These are phyloP conservation scores for Thielaviopsis euricoi DNA, from an alignment of 2,329 filamentous ascomycete species.

Conservation along the genomic window DNA sequence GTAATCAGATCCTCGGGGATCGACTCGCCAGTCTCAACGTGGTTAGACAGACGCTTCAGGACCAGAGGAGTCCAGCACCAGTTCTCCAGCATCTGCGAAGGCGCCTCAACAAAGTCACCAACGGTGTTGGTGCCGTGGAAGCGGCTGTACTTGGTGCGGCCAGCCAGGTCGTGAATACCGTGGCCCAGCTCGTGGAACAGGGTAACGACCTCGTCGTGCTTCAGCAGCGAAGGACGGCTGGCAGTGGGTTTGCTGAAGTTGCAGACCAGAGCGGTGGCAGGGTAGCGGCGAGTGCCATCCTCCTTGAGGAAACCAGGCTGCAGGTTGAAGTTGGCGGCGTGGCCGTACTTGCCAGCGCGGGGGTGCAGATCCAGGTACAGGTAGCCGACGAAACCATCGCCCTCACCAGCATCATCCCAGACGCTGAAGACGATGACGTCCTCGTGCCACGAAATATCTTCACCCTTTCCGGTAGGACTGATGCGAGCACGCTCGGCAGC, in stretches of 20 bases:
- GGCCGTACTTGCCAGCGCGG: constrained; percentile 66
- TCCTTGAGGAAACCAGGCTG: constrained; percentile 52
- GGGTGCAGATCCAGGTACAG: constrained; percentile 71
- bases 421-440: constrained; percentile 73
- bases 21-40: constrained; percentile 52
- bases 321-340: constrained; percentile 72
- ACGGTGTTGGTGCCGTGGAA: constrained; percentile 53
- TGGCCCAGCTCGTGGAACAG: constrained; percentile 66
- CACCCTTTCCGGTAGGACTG: constrained; percentile 49
- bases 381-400: constrained; percentile 61
- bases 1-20: constrained; percentile 62
- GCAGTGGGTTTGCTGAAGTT: constrained; percentile 70
- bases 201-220: constrained; percentile 70
- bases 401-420: constrained; percentile 60
- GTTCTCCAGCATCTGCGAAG: constrained; percentile 59
- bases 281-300: constrained; percentile 57
- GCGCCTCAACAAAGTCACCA: constrained; percentile 55
- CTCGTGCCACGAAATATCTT: constrained; percentile 65
- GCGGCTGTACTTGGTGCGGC: constrained; percentile 43
- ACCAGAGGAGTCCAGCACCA: constrained; percentile 57
- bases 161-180: constrained; percentile 53
- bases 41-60: constrained; percentile 50
- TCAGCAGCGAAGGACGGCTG: constrained; percentile 61
- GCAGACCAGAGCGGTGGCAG: constrained; percentile 65
- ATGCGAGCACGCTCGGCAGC: constrained; percentile 47